These are phyloP conservation scores for Luffa aegyptiaca DNA, from an alignment of 306 rosid species.

Conservation along the genomic window DNA sequence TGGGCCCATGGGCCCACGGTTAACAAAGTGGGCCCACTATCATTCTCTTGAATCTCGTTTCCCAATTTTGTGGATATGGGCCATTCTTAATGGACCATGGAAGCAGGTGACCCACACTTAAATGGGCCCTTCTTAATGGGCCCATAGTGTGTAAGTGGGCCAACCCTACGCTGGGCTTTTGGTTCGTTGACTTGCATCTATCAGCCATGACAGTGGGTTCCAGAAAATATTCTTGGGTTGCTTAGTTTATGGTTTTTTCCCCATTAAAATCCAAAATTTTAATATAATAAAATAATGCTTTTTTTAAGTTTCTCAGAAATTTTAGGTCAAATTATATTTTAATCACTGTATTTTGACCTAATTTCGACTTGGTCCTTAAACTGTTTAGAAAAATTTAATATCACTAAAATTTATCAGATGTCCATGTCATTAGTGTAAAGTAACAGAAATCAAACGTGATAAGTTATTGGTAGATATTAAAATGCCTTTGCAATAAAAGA, in stretches of 20 bases:
- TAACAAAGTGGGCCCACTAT: neutral
- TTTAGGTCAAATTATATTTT: too few species aligned
- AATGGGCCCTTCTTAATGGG: neutral
- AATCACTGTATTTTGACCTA: too few species aligned
- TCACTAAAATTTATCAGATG: too few species aligned
- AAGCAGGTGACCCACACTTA: neutral
- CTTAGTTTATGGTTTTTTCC: neutral
- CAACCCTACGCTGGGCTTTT: neutral
- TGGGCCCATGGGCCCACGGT: neutral
- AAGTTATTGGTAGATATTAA: too few species aligned
- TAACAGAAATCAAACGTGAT: too few species aligned
- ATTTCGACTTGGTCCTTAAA: too few species aligned
- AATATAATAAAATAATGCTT: neutral
- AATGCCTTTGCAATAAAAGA: too few species aligned
- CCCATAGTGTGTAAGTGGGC: neutral
- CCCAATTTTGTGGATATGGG: constrained; percentile 3
- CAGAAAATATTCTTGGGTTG: neutral
- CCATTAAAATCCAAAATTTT: neutral
- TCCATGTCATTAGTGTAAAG: too few species aligned
- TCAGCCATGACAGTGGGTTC: neutral
- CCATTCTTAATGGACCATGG: neutral
- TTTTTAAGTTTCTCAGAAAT: too few species aligned
- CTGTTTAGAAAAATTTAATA: too few species aligned
- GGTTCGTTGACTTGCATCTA: neutral
- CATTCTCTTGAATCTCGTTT: neutral